Base-by-base conservation (phyloP, 1,139 yeast species). In the Pichia cactophila region DNA sequence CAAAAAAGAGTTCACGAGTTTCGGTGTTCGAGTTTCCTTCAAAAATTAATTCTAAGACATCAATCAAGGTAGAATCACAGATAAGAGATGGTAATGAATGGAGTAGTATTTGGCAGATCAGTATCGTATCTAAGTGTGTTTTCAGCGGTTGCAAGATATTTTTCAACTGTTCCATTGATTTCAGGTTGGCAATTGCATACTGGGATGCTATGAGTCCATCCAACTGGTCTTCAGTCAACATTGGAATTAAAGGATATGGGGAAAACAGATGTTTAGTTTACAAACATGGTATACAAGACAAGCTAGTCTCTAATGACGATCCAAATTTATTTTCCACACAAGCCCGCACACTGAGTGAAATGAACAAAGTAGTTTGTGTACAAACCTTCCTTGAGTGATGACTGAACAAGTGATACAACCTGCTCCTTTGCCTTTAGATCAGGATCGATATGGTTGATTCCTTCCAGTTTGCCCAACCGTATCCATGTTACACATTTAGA, bases 331-430 rank as follows among this genome's bases (percentile, higher is more conserved):
- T 20, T 16, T 12, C 26, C 33, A 20, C n/a, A 26, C 10, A 31
- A 31, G n/a, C 6, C 16, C 35, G 56, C 47, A 42, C 60, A 58
- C n/a, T 40, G 40, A 53, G 56, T 48, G 35, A 54, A 58, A 38
- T 58, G 61, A 16, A 31, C 31, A 47, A 51, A 58, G 36, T 58
- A 58, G 31, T 55, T 57, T 3, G 59, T 57, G 39, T 49, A 58
- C n/a, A 58, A 48, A 0, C 61, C 60, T 12, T 26, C 48, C 44
- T 16, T 28, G 17, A 4, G 12, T n/a, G 3, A 4, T 8, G 6
- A 44, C 4, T 4, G 40, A 35, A 10, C 36, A 31, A 26, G 33
- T 14, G 8, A 50, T 1, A 8, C 11, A n/a, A 11, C 26, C 20
- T 3, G 41, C 28, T 14, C 35, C 16, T 31, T 31, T 31, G 35